phyloP scores from a whole-genome alignment of 257 asterid genomes.

The Ballota nigra region DNA sequence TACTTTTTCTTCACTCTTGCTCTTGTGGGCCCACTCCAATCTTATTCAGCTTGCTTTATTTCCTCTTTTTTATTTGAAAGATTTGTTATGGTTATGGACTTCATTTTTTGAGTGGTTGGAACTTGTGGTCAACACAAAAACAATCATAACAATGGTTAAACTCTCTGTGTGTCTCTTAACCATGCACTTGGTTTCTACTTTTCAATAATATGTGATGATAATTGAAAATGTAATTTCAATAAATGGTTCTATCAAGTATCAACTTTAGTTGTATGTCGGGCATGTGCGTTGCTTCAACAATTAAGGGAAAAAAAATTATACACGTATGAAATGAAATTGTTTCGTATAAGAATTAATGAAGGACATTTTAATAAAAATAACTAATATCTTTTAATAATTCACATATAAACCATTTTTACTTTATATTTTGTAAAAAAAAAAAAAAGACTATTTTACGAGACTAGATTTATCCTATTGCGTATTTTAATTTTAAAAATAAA shows the following conservation, averaged over 20 bases:
- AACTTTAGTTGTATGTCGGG: not conserved
- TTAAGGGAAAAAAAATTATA: too few relatives aligned
- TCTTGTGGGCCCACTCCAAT: constrained; percentile 46
- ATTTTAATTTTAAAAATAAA: too few relatives aligned
- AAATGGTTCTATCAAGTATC: not conserved
- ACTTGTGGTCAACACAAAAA: constrained; percentile 30
- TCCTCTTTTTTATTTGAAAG: constrained; percentile 15
- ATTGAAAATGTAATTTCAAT: not conserved
- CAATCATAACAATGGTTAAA: constrained; percentile 19
- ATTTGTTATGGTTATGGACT: constrained; percentile 6
- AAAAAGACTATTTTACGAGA: not conserved
- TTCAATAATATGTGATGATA: not conserved
- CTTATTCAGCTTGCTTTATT: constrained; percentile 23
- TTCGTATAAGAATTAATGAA: too few relatives aligned
- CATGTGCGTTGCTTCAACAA: not conserved
- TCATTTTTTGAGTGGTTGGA: constrained; percentile 27
- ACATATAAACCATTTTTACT: too few relatives aligned
- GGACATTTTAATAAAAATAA: too few relatives aligned
- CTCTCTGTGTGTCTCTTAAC: constrained; percentile 4
- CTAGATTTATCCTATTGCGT: not conserved
- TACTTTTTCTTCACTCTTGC: constrained; percentile 43
- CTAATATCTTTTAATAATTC: too few relatives aligned
- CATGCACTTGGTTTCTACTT: not conserved
- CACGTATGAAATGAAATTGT: too few relatives aligned
- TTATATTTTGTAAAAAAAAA: too few relatives aligned